Conservation (phyloP, 208 protist species). For the Novymonas esmeraldas region DNA sequence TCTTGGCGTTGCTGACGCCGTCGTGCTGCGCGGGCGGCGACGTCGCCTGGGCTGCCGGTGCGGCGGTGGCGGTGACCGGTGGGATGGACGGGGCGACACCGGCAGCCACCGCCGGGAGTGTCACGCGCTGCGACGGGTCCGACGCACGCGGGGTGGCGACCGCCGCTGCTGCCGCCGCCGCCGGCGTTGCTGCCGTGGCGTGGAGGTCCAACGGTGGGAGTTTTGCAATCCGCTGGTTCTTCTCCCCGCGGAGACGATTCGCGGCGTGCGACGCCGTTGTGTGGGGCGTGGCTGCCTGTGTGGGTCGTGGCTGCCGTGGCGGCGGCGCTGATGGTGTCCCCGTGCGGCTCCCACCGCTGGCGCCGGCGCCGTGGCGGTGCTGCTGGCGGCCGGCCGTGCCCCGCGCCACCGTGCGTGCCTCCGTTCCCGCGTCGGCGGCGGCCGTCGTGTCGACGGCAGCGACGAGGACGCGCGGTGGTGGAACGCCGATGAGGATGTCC, state of each 20-base stretch:
- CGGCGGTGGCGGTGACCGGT: neutral
- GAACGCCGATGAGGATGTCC: constrained; percentile 7
- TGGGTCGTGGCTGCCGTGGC: too few relatives aligned
- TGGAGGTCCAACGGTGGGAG: too few relatives aligned
- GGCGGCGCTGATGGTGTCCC: too few relatives aligned
- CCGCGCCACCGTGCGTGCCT: too few relatives aligned
- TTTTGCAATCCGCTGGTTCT: too few relatives aligned
- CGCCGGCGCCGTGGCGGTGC: too few relatives aligned
- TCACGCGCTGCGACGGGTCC: neutral
- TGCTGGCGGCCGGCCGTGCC: too few relatives aligned
- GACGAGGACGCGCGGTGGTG: constrained; percentile 4
- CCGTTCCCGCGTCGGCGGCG: constrained; percentile 3
- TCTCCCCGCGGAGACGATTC: too few relatives aligned
- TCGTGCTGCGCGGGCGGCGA: neutral
- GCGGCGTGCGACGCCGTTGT: too few relatives aligned
- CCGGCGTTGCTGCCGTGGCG: neutral
- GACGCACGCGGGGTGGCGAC: neutral
- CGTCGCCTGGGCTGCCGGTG: neutral
- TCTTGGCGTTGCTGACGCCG: neutral
- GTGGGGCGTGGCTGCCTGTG: too few relatives aligned
- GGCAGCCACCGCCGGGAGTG: neutral
- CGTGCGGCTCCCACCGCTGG: too few relatives aligned
- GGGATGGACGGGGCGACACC: neutral
- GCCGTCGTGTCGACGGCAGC: constrained; percentile 1
- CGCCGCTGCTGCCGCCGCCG: neutral